Evolutionary conservation across 1,284 basidiomycete species (phyloP).

Genomic region (Coriolopsis trogii): DNA sequence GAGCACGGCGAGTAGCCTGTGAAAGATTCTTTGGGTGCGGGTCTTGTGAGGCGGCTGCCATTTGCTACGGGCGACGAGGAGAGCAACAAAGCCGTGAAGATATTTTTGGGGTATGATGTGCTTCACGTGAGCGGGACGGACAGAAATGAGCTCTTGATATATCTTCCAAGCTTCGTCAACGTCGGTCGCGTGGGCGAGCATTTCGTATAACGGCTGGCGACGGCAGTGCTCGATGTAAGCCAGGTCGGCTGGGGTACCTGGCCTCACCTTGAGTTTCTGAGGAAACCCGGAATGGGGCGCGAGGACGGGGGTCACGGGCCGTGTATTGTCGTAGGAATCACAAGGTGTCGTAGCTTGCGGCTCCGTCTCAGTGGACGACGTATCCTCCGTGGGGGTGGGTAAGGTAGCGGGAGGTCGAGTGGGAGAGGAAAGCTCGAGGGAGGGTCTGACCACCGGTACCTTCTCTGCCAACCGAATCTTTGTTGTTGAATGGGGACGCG

Average conservation of each 20-base stretch:
- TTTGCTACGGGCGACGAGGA: slow-evolving; percentile 42
- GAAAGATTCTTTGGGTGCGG: slow-evolving; percentile 59
- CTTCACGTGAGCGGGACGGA: slow-evolving; percentile 27
- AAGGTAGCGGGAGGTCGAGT: neutral
- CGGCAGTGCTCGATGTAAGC: slow-evolving; percentile 2
- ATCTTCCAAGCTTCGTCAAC: slow-evolving; percentile 60
- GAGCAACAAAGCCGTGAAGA: slow-evolving; percentile 62
- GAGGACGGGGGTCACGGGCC: neutral
- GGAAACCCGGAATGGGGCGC: too few relatives aligned
- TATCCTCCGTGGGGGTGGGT: neutral
- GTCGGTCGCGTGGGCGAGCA: slow-evolving; percentile 41
- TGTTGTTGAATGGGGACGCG: slow-evolving; percentile 13
- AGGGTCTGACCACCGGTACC: neutral
- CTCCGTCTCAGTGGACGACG: neutral
- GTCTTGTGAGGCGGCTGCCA: slow-evolving; percentile 38
- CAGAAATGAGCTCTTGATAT: slow-evolving; percentile 47
- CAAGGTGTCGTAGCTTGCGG: neutral
- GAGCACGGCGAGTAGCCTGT: slow-evolving; percentile 65
- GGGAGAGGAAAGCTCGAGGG: neutral
- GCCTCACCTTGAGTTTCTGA: neutral
- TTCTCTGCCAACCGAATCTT: slow-evolving; percentile 7
- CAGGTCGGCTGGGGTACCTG: slow-evolving; percentile 3
- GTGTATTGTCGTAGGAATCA: neutral
- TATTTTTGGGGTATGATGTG: slow-evolving; percentile 37
- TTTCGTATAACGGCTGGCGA: slow-evolving; percentile 13